phyloP scores from a whole-genome alignment of 805 yeast genomes.

The Hanseniaspora clermontiae region DNA sequence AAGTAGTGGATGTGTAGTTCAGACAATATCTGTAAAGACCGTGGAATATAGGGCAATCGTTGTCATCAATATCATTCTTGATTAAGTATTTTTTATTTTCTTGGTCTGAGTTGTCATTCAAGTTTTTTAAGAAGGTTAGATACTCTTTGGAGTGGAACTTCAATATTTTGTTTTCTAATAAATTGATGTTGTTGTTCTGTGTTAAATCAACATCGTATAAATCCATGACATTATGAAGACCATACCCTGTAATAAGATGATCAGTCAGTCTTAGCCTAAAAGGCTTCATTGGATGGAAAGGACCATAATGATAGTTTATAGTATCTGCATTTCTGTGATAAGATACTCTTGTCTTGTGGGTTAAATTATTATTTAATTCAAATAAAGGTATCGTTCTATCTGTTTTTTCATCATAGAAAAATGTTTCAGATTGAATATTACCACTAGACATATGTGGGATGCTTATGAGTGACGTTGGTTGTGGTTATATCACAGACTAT shows the following conservation, averaged over 20 bases:
- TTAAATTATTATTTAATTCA: conserved; percentile 32
- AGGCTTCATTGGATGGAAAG: conserved; percentile 97
- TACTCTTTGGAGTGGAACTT: conserved; percentile 85
- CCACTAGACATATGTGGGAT: neutral
- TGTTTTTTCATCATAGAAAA: conserved; percentile 33
- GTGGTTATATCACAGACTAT: neutral
- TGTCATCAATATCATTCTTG: conserved; percentile 87
- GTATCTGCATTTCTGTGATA: conserved; percentile 81
- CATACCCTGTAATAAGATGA: conserved; percentile 74
- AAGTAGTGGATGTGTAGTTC: conserved; percentile 76
- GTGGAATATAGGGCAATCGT: conserved; percentile 72
- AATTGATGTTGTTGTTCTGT: conserved; percentile 57
- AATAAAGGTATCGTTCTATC: conserved; percentile 34
- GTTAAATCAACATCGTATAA: conserved; percentile 74
- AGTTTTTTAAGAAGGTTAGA: conserved; percentile 58
- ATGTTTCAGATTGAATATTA: conserved; percentile 23
- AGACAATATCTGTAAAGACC: conserved; percentile 66
- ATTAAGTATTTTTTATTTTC: conserved; percentile 34
- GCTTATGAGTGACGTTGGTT: neutral
- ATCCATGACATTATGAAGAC: conserved; percentile 81
- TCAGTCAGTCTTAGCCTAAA: conserved; percentile 87
- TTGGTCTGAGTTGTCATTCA: conserved; percentile 57
- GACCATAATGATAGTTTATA: conserved; percentile 76
- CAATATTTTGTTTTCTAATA: conserved; percentile 9
- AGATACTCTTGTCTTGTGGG: conserved; percentile 52